A percentile compares a stretch with the other conserved stretches of the same genome.
Conservation (phyloP, 805 yeast species). For the Teunomyces tritomae region DNA sequence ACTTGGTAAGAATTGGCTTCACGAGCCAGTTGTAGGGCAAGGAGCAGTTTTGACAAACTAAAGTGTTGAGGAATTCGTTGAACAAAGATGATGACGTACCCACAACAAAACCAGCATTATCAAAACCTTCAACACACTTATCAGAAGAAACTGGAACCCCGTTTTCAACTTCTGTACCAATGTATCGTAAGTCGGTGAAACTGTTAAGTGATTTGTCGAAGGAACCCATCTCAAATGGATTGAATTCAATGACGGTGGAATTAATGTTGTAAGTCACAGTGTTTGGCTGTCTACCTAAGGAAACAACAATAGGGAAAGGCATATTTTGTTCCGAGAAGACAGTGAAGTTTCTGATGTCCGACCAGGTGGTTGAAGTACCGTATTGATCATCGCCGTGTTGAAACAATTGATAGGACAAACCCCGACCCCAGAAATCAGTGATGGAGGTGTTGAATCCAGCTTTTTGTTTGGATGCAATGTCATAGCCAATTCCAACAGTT, state of each 20-base stretch:
- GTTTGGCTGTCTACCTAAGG: constrained; percentile 36
- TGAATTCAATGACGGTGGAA: constrained; percentile 40
- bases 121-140: constrained; percentile 33
- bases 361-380: constrained; percentile 27
- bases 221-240: constrained; percentile 43
- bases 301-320: constrained; percentile 40
- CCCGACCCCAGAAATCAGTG: constrained; percentile 81
- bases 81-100: constrained; percentile 42
- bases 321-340: constrained; percentile 34
- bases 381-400: constrained; percentile 22
- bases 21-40: constrained; percentile 13
- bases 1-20: constrained; percentile 23
- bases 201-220: constrained; percentile 38
- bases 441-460: constrained; percentile 71
- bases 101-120: constrained; percentile 38
- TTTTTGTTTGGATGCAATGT: constrained; percentile 38
- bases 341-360: constrained; percentile 27
- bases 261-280: constrained; percentile 28
- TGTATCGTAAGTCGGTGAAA: constrained; percentile 35
- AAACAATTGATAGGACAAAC: constrained; percentile 66
- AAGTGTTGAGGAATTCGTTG: constrained; percentile 32
- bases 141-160: constrained; percentile 24
- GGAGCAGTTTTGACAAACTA: constrained; percentile 33
- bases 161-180: constrained; percentile 33
- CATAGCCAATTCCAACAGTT: constrained; percentile 47